These are phyloP conservation scores for Viola pubescens DNA, from an alignment of 441 rosid genomes.

Conservation along the genomic window DNA sequence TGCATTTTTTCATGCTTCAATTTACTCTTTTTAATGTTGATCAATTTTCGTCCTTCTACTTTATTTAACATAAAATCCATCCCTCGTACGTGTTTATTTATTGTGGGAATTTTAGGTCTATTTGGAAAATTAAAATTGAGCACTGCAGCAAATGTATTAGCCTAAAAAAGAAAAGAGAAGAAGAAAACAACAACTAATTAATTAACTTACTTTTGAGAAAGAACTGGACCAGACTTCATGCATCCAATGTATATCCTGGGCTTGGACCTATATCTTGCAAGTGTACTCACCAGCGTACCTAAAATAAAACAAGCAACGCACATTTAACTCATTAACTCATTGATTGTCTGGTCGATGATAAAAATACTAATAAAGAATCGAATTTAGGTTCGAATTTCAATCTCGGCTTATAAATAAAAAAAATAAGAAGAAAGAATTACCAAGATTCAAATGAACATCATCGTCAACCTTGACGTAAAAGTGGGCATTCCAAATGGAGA, in stretches of 20 bases:
- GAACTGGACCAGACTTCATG: constrained; percentile 94
- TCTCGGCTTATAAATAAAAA: too few species aligned
- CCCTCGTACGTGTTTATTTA: too few species aligned
- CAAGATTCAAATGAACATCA: constrained; percentile 75
- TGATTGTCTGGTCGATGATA: too few species aligned
- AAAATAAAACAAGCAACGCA: not conserved
- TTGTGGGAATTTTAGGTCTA: too few species aligned
- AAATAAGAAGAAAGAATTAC: constrained; percentile 17
- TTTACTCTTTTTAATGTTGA: too few species aligned
- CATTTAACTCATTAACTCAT: not conserved
- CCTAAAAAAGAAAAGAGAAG: too few species aligned
- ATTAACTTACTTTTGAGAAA: constrained; percentile 49
- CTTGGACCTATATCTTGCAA: constrained; percentile 49
- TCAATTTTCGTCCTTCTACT: not conserved
- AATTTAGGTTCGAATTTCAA: too few species aligned
- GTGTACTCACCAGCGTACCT: constrained; percentile 49
- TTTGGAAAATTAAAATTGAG: too few species aligned
- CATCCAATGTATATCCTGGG: constrained; percentile 77
- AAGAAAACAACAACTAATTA: not conserved
- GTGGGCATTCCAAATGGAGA: constrained; percentile 71
- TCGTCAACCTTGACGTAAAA: constrained; percentile 88
- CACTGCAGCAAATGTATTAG: too few species aligned
- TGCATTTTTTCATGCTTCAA: not conserved
- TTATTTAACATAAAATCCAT: too few species aligned
- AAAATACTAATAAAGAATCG: too few species aligned